Evolutionary conservation across 176 grass and related monocot species (phyloP).

Genomic region (Carex kokanica): DNA sequence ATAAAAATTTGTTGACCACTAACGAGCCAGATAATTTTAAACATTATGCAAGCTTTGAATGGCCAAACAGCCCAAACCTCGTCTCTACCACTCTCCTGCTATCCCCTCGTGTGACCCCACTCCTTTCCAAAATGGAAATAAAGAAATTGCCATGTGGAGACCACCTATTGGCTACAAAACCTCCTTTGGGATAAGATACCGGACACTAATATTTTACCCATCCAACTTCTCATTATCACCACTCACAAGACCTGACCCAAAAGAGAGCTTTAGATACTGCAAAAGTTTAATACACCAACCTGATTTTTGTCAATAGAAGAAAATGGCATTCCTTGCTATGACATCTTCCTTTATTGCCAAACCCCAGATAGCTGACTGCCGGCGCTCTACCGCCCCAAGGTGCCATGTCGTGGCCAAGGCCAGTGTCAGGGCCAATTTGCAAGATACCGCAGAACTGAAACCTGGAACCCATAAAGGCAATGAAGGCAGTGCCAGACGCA

Average conservation of each 20-base stretch:
- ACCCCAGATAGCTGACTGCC: conserved; percentile 25
- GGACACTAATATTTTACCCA: conserved; percentile 19
- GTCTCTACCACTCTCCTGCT: neutral
- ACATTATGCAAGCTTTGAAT: neutral
- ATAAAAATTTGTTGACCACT: neutral
- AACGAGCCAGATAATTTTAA: neutral
- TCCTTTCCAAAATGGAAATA: neutral
- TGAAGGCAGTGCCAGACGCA: conserved; percentile 33
- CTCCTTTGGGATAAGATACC: conserved; percentile 46
- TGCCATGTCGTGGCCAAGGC: conserved; percentile 34
- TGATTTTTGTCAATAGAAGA: neutral
- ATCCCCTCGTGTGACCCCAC: conserved; percentile 35
- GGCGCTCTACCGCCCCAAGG: conserved; percentile 13
- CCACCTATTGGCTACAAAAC: conserved; percentile 19
- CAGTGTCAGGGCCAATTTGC: conserved; percentile 18
- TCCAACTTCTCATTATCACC: conserved; percentile 17
- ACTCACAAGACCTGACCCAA: conserved; percentile 5
- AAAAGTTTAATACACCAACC: neutral
- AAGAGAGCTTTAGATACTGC: neutral
- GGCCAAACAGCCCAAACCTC: neutral
- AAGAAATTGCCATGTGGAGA: conserved; percentile 28
- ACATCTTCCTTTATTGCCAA: conserved; percentile 48
- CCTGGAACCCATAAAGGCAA: conserved; percentile 8
- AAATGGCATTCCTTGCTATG: conserved; percentile 65
- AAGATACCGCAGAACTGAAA: conserved; percentile 22